Evolutionary conservation across 257 asterid species (phyloP).

Genomic region (Lantana camara): DNA sequence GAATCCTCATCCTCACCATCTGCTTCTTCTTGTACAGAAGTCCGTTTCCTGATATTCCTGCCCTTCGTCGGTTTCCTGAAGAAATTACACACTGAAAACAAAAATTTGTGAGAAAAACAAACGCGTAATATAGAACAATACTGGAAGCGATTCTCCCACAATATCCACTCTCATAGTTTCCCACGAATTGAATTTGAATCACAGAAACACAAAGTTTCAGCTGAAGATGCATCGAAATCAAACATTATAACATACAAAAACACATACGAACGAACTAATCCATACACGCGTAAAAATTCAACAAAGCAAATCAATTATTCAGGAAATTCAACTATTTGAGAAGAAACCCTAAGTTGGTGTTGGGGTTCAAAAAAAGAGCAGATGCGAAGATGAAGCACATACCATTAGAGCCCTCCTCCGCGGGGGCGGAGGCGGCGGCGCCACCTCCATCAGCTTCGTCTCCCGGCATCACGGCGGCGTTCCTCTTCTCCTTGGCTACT

Average conservation of each 20-base stretch:
- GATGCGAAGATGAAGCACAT: neutral
- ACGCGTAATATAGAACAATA: neutral
- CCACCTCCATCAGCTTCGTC: slow-evolving; percentile 34
- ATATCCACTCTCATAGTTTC: too few species aligned
- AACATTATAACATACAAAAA: neutral
- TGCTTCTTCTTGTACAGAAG: slow-evolving; percentile 52
- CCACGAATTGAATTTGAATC: too few species aligned
- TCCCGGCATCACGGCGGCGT: slow-evolving; percentile 27
- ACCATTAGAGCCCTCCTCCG: slow-evolving; percentile 30
- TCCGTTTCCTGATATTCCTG: slow-evolving; percentile 76
- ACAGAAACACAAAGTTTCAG: neutral
- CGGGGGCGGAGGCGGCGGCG: slow-evolving; percentile 14
- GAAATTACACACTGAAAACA: slow-evolving; percentile 72
- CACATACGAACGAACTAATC: neutral
- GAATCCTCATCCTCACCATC: slow-evolving; percentile 63
- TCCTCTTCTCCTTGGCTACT: neutral
- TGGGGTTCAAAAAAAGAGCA: neutral
- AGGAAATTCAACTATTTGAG: neutral
- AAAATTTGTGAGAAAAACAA: neutral
- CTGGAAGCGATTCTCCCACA: neutral
- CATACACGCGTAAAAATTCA: neutral
- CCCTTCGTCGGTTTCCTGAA: slow-evolving; percentile 76
- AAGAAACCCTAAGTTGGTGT: neutral
- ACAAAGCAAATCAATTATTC: neutral
- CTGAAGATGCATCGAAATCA: neutral